phyloP scores from a whole-genome alignment of 169 alveolate genomes.

The Plasmodium inui region DNA sequence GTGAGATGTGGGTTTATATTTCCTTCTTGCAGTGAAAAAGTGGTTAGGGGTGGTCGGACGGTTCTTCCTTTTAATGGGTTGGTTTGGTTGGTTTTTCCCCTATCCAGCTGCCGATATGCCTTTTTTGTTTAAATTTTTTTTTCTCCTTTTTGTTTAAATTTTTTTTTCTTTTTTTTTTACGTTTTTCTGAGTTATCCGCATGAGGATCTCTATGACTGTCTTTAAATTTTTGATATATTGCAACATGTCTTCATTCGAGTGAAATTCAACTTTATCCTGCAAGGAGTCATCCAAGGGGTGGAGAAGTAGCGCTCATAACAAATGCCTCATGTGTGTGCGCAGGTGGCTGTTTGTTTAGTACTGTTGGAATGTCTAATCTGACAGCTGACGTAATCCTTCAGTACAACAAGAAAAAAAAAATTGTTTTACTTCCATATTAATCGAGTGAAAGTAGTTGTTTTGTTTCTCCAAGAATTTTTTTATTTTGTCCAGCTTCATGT shows the following conservation, averaged over 20 bases:
- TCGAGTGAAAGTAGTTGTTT: conserved; percentile 64
- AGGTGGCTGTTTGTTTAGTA: background rate
- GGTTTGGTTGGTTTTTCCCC: background rate
- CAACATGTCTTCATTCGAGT: conserved; percentile 68
- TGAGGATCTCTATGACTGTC: conserved; percentile 20
- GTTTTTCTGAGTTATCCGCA: conserved; percentile 73
- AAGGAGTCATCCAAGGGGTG: background rate
- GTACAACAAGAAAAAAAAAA: background rate
- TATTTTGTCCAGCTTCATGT: conserved; percentile 64
- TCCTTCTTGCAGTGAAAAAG: background rate
- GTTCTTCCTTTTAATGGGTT: background rate
- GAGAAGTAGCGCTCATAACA: background rate
- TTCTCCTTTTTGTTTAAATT: background rate
- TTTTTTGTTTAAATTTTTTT: background rate
- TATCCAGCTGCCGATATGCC: background rate
- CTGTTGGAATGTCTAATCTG: background rate
- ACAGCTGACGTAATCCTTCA: background rate
- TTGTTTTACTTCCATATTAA: conserved; percentile 64
- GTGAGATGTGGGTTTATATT: background rate
- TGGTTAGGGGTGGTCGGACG: background rate
- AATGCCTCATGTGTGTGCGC: background rate
- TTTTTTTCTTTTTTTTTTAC: conserved; percentile 34
- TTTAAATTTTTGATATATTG: conserved; percentile 67
- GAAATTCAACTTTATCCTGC: conserved; percentile 65
- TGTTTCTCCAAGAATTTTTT: conserved; percentile 57